Evolutionary conservation across 371 early-diverging fungal genomes (phyloP).

Genomic region (Basidiobolus meristosporus): DNA sequence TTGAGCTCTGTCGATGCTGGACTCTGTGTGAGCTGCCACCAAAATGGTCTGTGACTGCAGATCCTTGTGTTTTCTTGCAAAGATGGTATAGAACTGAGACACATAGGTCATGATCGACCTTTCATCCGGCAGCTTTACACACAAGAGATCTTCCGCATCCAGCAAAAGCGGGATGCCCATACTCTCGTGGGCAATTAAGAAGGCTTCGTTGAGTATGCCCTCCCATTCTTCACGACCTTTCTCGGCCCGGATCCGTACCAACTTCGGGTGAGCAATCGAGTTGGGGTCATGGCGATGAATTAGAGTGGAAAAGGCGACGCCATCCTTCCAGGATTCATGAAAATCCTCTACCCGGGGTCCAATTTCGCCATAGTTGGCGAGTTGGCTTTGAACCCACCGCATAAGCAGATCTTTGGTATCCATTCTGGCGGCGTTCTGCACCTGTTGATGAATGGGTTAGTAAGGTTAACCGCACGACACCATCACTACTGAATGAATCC

Average conservation of each 20-base stretch:
- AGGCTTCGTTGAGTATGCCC: slow-evolving; percentile 15
- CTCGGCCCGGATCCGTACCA: slow-evolving; percentile 11
- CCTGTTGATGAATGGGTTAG: no score
- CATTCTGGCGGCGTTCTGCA: no score
- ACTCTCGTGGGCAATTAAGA: slow-evolving; percentile 19
- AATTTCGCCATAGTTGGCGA: slow-evolving; percentile 30
- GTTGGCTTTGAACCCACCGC: slow-evolving; percentile 32
- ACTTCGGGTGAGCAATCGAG: slow-evolving; percentile 20
- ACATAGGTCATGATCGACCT: slow-evolving; percentile 34
- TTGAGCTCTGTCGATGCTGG: no score
- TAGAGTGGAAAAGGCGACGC: slow-evolving; percentile 36
- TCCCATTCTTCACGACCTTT: slow-evolving; percentile 11
- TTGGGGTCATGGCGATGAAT: slow-evolving; percentile 37
- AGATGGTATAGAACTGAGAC: slow-evolving; percentile 19
- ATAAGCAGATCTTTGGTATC: slow-evolving; percentile 27
- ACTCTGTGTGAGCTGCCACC: no score
- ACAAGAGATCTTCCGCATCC: slow-evolving; percentile 26
- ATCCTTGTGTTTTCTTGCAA: slow-evolving; percentile 10
- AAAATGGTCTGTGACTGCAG: not conserved
- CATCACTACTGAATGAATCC: no score
- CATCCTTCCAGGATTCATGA: slow-evolving; percentile 40
- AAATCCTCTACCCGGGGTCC: slow-evolving; percentile 31
- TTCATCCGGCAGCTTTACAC: slow-evolving; percentile 27
- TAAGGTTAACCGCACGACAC: no score
- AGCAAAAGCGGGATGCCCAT: slow-evolving; percentile 23